phyloP scores from a whole-genome alignment of 1,284 basidiomycete genomes.

The Irpex sp. region DNA sequence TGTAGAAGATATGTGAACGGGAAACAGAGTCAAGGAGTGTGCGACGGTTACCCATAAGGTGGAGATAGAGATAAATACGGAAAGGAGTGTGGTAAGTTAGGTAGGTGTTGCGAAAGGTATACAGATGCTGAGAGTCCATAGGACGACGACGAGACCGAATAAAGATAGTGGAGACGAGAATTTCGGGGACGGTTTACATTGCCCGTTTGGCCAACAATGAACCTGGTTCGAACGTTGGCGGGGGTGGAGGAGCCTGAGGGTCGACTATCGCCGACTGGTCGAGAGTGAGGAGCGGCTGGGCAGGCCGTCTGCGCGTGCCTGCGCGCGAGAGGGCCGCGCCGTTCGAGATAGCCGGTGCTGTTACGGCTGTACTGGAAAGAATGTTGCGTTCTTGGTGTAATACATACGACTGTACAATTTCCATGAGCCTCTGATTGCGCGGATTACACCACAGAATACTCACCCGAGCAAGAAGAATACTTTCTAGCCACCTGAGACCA shows the following conservation, averaged over 20 bases:
- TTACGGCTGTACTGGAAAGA: constrained; percentile 43
- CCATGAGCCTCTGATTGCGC: too few species aligned
- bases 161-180: background rate
- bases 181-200: background rate
- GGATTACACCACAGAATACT: background rate
- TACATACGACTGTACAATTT: constrained; percentile 58
- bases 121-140: background rate
- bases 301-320: constrained; percentile 39
- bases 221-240: constrained; percentile 55
- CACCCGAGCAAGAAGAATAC: constrained; percentile 68
- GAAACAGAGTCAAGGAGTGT: constrained; percentile 1
- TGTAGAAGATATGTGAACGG: background rate
- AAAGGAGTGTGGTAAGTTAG: background rate
- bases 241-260: constrained; percentile 23
- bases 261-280: constrained; percentile 12
- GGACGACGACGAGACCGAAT: constrained; percentile 1
- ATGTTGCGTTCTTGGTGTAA: constrained; percentile 72
- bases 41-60: background rate
- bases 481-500: constrained; percentile 66
- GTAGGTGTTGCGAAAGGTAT: constrained; percentile 7
- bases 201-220: constrained; percentile 54
- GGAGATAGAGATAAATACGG: constrained; percentile 6
- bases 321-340: constrained; percentile 34
- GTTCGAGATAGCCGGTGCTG: constrained; percentile 19
- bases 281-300: constrained; percentile 38